A percentile compares a stretch with the other conserved stretches of the same genome.
phyloP scores from a whole-genome alignment of 768 basidiomycete genomes.

The Mycena alexandri region DNA sequence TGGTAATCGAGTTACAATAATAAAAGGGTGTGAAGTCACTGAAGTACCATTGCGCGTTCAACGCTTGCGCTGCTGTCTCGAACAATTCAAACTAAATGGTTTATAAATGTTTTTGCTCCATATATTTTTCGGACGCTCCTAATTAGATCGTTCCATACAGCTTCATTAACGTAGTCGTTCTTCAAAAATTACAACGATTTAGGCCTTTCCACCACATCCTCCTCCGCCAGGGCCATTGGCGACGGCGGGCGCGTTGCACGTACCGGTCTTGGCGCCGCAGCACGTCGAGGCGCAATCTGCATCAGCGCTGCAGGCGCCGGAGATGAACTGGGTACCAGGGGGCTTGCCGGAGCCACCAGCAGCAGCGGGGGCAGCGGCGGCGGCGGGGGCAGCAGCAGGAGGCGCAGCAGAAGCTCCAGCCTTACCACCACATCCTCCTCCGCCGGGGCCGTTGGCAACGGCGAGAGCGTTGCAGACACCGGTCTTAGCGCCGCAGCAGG shows the following conservation, averaged over 20 bases:
- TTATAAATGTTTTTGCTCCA: not conserved
- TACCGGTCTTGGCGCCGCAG: conserved; percentile 13
- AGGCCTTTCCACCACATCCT: not conserved
- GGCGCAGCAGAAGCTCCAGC: not conserved
- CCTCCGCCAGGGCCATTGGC: conserved; percentile 16
- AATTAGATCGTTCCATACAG: not conserved
- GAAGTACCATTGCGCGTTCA: too few relatives aligned
- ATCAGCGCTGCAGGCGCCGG: conserved; percentile 15
- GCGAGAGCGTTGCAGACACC: not conserved
- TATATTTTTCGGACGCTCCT: conserved; percentile 4
- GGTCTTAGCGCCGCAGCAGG: not conserved
- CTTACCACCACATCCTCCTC: too few relatives aligned
- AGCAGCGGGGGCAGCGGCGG: not conserved
- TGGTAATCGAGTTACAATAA: too few relatives aligned
- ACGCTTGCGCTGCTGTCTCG: too few relatives aligned
- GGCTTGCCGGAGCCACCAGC: not conserved
- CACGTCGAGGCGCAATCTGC: conserved; percentile 27
- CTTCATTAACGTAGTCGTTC: not conserved
- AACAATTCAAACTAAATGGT: too few relatives aligned
- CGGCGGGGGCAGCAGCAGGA: not conserved
- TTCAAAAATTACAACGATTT: not conserved
- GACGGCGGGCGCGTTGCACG: conserved; percentile 16
- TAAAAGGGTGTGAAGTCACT: too few relatives aligned
- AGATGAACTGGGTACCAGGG: conserved; percentile 31
- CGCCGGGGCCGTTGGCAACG: too few relatives aligned